Percentiles rank a stretch among this genome's conserved stretches.
Evolutionary conservation across 805 yeast species (phyloP).

Genomic region (Cyberlindnera petersonii): DNA sequence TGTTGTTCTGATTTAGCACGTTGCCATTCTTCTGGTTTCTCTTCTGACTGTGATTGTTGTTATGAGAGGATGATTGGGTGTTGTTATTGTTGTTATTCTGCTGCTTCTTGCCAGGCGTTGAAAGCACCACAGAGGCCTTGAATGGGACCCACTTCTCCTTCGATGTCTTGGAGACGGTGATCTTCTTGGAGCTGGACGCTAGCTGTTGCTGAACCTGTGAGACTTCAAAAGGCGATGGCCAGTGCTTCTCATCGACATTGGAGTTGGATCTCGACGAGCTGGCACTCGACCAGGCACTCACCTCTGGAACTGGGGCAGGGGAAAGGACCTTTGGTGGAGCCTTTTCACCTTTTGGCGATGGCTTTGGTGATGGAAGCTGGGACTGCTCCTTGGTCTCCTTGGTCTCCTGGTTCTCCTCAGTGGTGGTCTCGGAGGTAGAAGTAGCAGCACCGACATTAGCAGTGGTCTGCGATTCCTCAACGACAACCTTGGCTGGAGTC

Average conservation of each 20-base stretch:
- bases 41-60: slow-evolving; percentile 22
- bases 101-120: slow-evolving; percentile 28
- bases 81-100: slow-evolving; percentile 12
- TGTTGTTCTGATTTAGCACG: slow-evolving; percentile 12
- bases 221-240: slow-evolving; percentile 37
- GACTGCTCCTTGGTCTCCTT: slow-evolving; percentile 12
- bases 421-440: background rate
- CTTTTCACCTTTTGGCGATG: slow-evolving; percentile 26
- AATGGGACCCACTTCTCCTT: slow-evolving; percentile 75
- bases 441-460: background rate
- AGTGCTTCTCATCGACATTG: slow-evolving; percentile 27
- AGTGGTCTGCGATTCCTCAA: slow-evolving; percentile 4
- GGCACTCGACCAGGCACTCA: slow-evolving; percentile 52
- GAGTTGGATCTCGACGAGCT: slow-evolving; percentile 26
- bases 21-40: slow-evolving; percentile 16
- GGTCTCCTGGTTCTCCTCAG: slow-evolving; percentile 10
- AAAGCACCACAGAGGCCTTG: slow-evolving; percentile 50
- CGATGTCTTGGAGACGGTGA: slow-evolving; percentile 20
- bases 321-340: slow-evolving; percentile 35
- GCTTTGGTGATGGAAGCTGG: slow-evolving; percentile 28
- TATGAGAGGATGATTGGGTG: too few species aligned
- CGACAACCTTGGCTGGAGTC: slow-evolving; percentile 7
- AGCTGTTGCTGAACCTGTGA: slow-evolving; percentile 19
- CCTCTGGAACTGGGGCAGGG: slow-evolving; percentile 64
- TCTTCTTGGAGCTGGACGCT: slow-evolving; percentile 11